Base-by-base conservation (phyloP, 331 rosid genomes). In the Acacia pycnantha region DNA sequence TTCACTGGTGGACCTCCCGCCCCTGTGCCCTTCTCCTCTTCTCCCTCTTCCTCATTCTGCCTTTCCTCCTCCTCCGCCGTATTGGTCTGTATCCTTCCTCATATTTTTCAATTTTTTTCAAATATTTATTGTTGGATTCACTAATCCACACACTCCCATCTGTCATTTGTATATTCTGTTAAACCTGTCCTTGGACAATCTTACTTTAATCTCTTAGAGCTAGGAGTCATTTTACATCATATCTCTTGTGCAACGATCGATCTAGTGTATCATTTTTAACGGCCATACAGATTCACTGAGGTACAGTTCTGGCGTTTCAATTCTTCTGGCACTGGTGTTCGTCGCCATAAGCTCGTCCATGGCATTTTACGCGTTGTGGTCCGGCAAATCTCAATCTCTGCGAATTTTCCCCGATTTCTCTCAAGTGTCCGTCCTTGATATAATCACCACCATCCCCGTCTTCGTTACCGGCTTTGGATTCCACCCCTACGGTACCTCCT, bases 1-100 rank as follows among this genome's bases (percentile, higher is more conserved):
- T 82, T 54, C 92, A 89, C 2, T 94, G 98, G 98, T 94, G 97
- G 98, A 94, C 90, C 70, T 89, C 93, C 13, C 92, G 97, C 3
- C 90, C 90, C 74, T 37, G 6, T 37, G 41, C 41, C 9, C 41
- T 37, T 37, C 78, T 92, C 16, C 16, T 89, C 50, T 85, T 88
- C 48, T 79, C 88, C 0, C 48, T 90, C 21, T 65, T 91, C 24
- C 82, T 93, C 88, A 90, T 94, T 75, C 97, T 37, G 41, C 41
- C 41, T 37, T 37, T 93, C 56, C 89, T 91, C 43, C 82, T 94
- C 81, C 86, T 89, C n/a, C 84, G 88, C 26, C 95, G 93, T 67
- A 90, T 94, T 43, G 97, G 98, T 89, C 8, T 65, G 90, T 18
- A 18, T 37, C 26, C 7, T 1, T 9, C 3, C 7, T 16, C 50